These are phyloP conservation scores for Pseudocercospora musae DNA, from an alignment of 2,329 filamentous ascomycete genomes.

Conservation along the genomic window DNA sequence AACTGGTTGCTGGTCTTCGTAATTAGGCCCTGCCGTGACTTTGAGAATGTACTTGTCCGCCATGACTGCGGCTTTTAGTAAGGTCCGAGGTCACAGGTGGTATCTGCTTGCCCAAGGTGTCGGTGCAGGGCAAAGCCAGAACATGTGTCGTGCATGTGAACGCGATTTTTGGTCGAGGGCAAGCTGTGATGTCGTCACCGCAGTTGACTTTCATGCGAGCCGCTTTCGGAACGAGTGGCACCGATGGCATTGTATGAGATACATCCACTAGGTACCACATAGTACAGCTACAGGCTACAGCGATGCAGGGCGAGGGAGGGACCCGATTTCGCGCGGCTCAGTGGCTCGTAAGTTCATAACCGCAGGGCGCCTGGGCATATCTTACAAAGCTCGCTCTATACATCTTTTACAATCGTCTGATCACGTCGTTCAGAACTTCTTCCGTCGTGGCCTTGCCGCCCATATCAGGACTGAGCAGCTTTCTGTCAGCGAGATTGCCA, in stretches of 20 bases:
- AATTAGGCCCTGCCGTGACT: conserved; percentile 76
- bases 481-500: conserved; percentile 79
- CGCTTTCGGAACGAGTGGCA: background rate
- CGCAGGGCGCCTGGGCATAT: background rate
- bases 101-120: background rate
- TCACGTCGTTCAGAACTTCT: conserved; percentile 82
- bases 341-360: background rate
- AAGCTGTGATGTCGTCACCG: background rate
- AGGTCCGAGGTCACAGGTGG: background rate
- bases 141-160: background rate
- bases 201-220: background rate
- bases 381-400: background rate
- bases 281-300: background rate
- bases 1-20: conserved; percentile 71
- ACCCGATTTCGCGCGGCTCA: background rate
- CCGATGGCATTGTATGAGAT: background rate
- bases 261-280: background rate
- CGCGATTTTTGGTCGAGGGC: background rate
- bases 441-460: conserved; percentile 82
- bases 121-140: background rate
- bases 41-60: conserved; percentile 73
- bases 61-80: conserved; percentile 34
- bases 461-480: conserved; percentile 80
- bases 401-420: conserved; percentile 68
- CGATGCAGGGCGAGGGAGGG: background rate